Base-by-base conservation (phyloP, 139 green algal species). In the Coelastrella sp. region DNA sequence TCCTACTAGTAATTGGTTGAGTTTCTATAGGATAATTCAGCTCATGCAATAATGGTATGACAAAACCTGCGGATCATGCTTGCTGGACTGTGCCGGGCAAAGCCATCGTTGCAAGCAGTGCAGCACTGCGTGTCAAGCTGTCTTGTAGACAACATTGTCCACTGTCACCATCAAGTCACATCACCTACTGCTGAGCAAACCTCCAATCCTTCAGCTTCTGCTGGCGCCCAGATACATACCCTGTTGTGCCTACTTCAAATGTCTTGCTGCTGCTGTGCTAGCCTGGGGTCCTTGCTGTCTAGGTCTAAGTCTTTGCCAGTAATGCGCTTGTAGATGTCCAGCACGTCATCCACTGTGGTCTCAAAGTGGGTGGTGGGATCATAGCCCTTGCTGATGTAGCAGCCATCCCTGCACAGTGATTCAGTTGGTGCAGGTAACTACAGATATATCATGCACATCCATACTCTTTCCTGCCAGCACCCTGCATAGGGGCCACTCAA, bases 361-460 rank as follows among this genome's bases (percentile, higher is more conserved):
- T 99, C 98, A 93, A 99, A 99, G 95, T 99, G 98, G 7, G 95
- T 98, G 27, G 98, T 99, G 74, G 98, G 95, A 85, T 99, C 98
- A 93, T 99, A 99, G 81, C 98, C 97, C 91, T 96, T 98, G 90
- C 91, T 96, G 87, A 99, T 98, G 94, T 95, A 99, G 88, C 89
- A 95, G 57, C 95, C 94, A 94, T 99, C 98, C 27, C 89, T 94
- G 89, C 35, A 82, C 12, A 49, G 35, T 49, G 35, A 49, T 49
- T 49, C 79, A 85, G 79, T 58, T 72, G 57, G 25, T 49, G n/a
- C 17, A 3, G n/a, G 17, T 25, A 6, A 17, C 74, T 58, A 7
- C 49, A 84, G 1, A n/a, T 56, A 65, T 27, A 66, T 63, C 27
- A 63, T 17, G 24, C 25, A 14, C 72, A 9, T 15, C 6, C 72